Evolutionary conservation across 202 grass and related monocot species (phyloP).

Genomic region (Cymbopogon flexuosus): DNA sequence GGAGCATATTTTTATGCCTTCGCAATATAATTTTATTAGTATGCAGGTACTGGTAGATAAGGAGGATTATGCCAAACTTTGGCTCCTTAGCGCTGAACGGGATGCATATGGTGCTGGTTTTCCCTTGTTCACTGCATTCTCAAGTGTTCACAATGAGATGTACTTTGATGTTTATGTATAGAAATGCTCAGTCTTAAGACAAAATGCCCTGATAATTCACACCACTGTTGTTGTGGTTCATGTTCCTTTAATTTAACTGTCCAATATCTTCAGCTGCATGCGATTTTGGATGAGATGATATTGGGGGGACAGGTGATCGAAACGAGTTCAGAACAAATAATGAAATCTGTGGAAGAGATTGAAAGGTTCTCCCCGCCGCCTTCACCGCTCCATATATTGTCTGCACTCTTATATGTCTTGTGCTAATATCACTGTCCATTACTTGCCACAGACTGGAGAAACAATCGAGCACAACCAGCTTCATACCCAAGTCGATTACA

Average conservation of each 20-base stretch:
- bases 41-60: background rate
- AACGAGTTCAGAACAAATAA: constrained; percentile 76
- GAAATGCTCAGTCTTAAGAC: background rate
- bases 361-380: constrained; percentile 34
- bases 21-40: background rate
- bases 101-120: background rate
- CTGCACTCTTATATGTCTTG: background rate
- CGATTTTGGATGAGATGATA: constrained; percentile 94
- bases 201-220: background rate
- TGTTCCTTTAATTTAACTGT: background rate
- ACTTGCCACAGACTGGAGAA: constrained; percentile 61
- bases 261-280: constrained; percentile 63
- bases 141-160: background rate
- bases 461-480: constrained; percentile 63
- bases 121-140: background rate
- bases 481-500: constrained; percentile 73
- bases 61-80: background rate
- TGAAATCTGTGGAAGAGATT: constrained; percentile 77
- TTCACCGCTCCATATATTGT: background rate
- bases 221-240: background rate
- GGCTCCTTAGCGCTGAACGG: background rate
- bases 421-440: background rate
- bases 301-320: constrained; percentile 81
- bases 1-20: background rate
- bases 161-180: background rate